Conservation (phyloP, 305 asterid genomes). For the Stenogyne calaminthoides region DNA sequence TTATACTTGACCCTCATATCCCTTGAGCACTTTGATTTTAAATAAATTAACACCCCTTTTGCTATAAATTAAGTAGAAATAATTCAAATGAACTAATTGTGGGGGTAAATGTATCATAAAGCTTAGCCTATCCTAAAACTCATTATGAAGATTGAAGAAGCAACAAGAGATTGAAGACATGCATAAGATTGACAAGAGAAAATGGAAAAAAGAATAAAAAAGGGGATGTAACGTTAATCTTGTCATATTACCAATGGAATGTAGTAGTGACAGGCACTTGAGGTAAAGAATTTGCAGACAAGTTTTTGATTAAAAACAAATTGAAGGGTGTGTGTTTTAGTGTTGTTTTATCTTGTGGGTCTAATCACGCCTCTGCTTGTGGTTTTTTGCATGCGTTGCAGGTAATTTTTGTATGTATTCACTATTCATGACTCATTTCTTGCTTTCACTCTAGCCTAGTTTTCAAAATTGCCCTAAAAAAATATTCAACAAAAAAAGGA, state of each 20-base stretch:
- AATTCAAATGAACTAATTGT: no score
- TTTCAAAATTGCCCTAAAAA: conserved; percentile 25
- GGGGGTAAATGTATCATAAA: background rate
- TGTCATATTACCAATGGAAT: conserved; percentile 40
- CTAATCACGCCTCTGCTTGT: conserved; percentile 31
- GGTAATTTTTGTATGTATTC: conserved; percentile 26
- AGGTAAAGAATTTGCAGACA: conserved; percentile 40
- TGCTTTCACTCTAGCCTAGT: background rate
- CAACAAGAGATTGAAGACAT: background rate
- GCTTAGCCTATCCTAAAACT: background rate
- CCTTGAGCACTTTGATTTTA: no score
- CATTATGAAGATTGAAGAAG: conserved; percentile 5
- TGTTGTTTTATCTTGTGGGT: conserved; percentile 31
- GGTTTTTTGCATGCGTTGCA: conserved; percentile 38
- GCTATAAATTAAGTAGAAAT: no score
- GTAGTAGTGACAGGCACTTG: conserved; percentile 24
- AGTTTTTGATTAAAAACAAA: conserved; percentile 2
- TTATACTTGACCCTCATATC: no score
- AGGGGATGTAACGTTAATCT: background rate
- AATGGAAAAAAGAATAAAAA: conserved; percentile 4
- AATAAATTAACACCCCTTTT: no score
- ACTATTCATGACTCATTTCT: background rate
- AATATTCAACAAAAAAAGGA: background rate
- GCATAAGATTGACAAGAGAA: background rate
- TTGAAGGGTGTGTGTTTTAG: conserved; percentile 9